Evolutionary conservation across 352 stramenopile species (phyloP), one percentile per base, ranked within the genome.

Genomic region (Phytophthora melonis): DNA sequence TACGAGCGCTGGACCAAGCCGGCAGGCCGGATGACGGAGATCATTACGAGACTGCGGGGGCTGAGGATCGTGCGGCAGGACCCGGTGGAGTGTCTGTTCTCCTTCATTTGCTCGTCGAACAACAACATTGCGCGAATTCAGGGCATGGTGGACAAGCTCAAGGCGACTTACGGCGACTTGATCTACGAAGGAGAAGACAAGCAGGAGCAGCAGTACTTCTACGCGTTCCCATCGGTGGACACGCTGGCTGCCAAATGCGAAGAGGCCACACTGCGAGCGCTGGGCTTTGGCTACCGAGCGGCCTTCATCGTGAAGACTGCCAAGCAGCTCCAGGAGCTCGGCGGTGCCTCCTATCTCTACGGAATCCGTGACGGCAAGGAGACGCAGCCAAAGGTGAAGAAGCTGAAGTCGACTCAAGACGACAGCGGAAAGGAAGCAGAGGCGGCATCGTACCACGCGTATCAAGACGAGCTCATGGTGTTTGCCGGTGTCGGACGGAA

Each of bases 111-210:
- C 79, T 98, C 92, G 19, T 98, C 91, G 62, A 99, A 99, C 84
- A 99, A 99, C 84, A 99, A 99, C 79, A 99, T 99, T 78, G 75
- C 89, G 47, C 82, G 98, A 32, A 99, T 99, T 74, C 92, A 92
- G 41, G 86, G 94, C 34, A 99, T 99, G 90, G 77, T 99, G 18
- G 80, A 92, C 54, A 89, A 90, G 30, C 90, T 99, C 64, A 83
- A 96, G 56, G 64, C 77, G 41, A 85, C 80, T 21, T 99, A 98
- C 83, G 97, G 97, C 11, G 81, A 81, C 58, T 83, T 81, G 18
- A 58, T 98, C 60, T 86, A 72, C 58, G 43, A 58, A 47, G 45
- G 2, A 39, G 59, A 64, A 11, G 16, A 34, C 5, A 25, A 36
- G 10, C 43, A 75, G 16, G 8, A 52, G 5, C 45, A 63, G 1